These are phyloP conservation scores for Coemansia sp. DNA, from an alignment of 192 early-diverging fungal species.

Conservation along the genomic window DNA sequence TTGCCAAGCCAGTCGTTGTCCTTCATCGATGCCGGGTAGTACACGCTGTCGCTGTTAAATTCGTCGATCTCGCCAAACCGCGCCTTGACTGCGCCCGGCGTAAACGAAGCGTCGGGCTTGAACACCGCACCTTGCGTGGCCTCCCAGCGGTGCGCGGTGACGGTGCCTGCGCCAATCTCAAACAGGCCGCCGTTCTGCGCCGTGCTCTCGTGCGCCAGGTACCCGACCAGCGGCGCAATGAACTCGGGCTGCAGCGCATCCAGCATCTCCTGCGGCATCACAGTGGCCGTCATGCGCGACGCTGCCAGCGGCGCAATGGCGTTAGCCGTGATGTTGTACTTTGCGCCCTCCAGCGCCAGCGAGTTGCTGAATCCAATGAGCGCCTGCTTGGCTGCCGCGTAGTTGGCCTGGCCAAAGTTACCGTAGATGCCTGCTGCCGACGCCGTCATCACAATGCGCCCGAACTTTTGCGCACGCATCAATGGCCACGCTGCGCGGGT, in stretches of 20 bases:
- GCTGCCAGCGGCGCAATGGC: slow-evolving; percentile 98
- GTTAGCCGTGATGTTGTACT: slow-evolving; percentile 91
- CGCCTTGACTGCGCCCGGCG: slow-evolving; percentile 77
- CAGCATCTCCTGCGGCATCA: slow-evolving; percentile 95
- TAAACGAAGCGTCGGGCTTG: slow-evolving; percentile 84
- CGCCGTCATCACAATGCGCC: slow-evolving; percentile 89
- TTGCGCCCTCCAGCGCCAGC: slow-evolving; percentile 91
- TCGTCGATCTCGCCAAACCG: slow-evolving; percentile 78
- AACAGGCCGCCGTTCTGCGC: slow-evolving; percentile 83
- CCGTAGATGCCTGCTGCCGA: slow-evolving; percentile 99
- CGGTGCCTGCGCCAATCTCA: slow-evolving; percentile 92
- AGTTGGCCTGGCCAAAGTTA: slow-evolving; percentile 89
- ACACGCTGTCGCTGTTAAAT: slow-evolving; percentile 59
- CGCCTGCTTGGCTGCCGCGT: slow-evolving; percentile 84
- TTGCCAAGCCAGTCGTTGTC: slow-evolving; percentile 84
- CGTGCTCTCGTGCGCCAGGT: slow-evolving; percentile 86
- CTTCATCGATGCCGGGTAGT: slow-evolving; percentile 73
- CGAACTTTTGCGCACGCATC: slow-evolving; percentile 95
- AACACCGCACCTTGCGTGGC: slow-evolving; percentile 85
- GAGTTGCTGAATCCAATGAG: slow-evolving; percentile 89
- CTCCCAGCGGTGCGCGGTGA: slow-evolving; percentile 92
- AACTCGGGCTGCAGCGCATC: slow-evolving; percentile 97
- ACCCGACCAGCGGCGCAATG: slow-evolving; percentile 92
- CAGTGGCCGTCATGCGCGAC: slow-evolving; percentile 95
- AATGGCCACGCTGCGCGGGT: slow-evolving; percentile 96